Percentiles rank a stretch among this genome's conserved stretches.
Conservation (phyloP, 768 basidiomycete species). For the Hericium erinaceus region DNA sequence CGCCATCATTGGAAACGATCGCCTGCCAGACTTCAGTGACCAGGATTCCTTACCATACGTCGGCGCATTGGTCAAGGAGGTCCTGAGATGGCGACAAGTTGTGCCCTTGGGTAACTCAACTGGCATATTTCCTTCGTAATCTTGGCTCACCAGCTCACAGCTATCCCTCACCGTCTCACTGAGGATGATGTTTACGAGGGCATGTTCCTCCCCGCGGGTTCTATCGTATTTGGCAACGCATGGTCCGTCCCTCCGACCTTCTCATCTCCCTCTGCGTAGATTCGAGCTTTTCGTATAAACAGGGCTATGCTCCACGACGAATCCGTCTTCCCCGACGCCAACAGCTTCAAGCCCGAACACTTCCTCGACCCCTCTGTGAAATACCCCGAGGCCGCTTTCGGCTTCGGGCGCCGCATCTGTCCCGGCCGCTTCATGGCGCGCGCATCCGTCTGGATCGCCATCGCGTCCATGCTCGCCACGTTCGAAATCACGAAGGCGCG, state of each 20-base stretch:
- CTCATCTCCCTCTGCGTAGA: not conserved
- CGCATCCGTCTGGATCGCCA: slow-evolving; percentile 9
- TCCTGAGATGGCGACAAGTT: not conserved
- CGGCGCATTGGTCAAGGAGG: not conserved
- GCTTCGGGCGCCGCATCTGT: slow-evolving; percentile 7
- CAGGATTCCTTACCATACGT: not conserved
- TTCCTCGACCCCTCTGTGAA: slow-evolving; percentile 9
- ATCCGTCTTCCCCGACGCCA: slow-evolving; percentile 18
- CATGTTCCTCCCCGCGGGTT: not conserved
- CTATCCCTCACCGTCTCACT: not conserved
- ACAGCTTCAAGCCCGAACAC: slow-evolving; percentile 22
- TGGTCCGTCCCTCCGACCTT: not conserved
- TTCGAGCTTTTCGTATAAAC: not conserved
- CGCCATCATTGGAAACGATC: not conserved
- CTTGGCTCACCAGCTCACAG: not conserved
- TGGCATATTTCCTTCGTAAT: too few species aligned
- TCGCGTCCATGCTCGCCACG: slow-evolving; percentile 11
- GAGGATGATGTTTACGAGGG: not conserved
- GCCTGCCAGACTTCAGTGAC: not conserved
- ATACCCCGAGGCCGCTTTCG: slow-evolving; percentile 8
- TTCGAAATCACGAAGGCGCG: slow-evolving; percentile 12
- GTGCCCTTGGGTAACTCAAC: not conserved
- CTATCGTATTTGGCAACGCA: not conserved
- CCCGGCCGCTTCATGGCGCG: slow-evolving; percentile 17
- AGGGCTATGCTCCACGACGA: slow-evolving; percentile 21